Evolutionary conservation across 1,139 yeast species (phyloP).

Genomic region (Meyerozyma guilliermondii): DNA sequence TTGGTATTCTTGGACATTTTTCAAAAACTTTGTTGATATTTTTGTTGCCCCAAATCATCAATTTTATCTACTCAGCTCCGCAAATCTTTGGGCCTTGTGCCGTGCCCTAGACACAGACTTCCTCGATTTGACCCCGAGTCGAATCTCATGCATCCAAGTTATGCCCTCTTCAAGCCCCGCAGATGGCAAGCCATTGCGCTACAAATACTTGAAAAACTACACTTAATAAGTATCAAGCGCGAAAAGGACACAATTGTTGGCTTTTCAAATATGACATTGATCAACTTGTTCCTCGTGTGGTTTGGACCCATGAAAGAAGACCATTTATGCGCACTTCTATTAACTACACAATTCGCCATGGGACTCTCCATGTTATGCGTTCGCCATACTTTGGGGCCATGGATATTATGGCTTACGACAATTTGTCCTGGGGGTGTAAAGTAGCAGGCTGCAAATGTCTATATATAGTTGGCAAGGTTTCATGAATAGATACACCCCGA

Average conservation of each 20-base stretch:
- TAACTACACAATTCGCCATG: conserved; percentile 55
- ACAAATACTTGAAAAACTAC: conserved; percentile 33
- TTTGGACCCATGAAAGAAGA: conserved; percentile 90
- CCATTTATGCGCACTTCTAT: conserved; percentile 52
- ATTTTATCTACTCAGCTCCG: conserved; percentile 84
- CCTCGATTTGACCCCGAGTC: conserved; percentile 68
- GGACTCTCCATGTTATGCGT: conserved; percentile 66
- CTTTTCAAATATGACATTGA: conserved; percentile 80
- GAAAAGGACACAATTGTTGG: conserved; percentile 30
- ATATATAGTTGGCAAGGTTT: no score
- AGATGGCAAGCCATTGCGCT: conserved; percentile 24
- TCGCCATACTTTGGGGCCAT: conserved; percentile 82
- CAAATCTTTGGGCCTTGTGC: conserved; percentile 80
- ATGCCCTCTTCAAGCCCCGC: conserved; percentile 22
- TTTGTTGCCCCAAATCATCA: conserved; percentile 85
- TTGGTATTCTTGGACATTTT: conserved; percentile 93
- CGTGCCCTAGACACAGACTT: conserved; percentile 93
- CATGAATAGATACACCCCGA: neutral
- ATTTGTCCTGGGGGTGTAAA: conserved; percentile 50
- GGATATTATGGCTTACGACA: conserved; percentile 89
- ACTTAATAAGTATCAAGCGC: conserved; percentile 46
- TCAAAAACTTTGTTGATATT: conserved; percentile 85
- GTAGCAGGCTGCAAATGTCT: conserved; percentile 12
- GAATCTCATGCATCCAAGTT: conserved; percentile 71
- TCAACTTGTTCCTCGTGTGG: conserved; percentile 78